Evolutionary conservation across 2,329 filamentous ascomycete genomes (phyloP).

Genomic region (Diplodia intermedia): DNA sequence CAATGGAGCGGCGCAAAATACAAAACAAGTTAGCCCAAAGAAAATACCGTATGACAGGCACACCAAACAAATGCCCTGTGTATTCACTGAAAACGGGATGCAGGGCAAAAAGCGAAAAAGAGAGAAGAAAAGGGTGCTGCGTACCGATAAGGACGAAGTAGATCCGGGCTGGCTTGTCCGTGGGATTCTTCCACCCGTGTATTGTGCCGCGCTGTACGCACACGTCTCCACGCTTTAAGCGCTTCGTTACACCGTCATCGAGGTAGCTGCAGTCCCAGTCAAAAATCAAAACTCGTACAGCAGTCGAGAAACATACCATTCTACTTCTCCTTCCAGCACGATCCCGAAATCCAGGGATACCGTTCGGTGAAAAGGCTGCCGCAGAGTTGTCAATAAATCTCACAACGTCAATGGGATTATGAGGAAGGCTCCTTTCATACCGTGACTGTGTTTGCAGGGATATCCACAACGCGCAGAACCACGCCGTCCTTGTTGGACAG

Average conservation of each 20-base stretch:
- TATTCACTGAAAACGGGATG: background rate
- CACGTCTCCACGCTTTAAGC: conserved; percentile 46
- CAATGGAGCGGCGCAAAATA: conserved; percentile 67
- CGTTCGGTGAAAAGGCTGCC: conserved; percentile 9
- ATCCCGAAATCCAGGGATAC: conserved; percentile 17
- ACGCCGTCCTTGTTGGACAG: conserved; percentile 27
- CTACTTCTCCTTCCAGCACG: conserved; percentile 18
- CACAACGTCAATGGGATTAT: too few relatives aligned
- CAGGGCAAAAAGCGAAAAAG: conserved; percentile 70
- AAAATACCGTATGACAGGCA: conserved; percentile 69
- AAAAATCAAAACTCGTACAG: background rate
- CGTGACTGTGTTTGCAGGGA: conserved; percentile 12
- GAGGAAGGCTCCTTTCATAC: background rate
- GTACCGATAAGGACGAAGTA: conserved; percentile 18
- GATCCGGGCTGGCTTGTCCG: conserved; percentile 13
- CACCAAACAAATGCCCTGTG: background rate
- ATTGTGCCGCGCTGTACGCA: conserved; percentile 49
- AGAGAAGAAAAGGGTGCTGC: background rate
- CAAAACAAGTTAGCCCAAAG: conserved; percentile 70
- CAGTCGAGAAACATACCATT: conserved; percentile 1
- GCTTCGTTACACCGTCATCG: conserved; percentile 13
- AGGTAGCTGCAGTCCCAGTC: background rate
- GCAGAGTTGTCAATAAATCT: too few relatives aligned
- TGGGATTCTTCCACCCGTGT: conserved; percentile 48
- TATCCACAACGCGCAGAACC: conserved; percentile 17